Evolutionary conservation across 768 basidiomycete genomes (phyloP).

Genomic region (Lanmaoa pseudosensibilis): DNA sequence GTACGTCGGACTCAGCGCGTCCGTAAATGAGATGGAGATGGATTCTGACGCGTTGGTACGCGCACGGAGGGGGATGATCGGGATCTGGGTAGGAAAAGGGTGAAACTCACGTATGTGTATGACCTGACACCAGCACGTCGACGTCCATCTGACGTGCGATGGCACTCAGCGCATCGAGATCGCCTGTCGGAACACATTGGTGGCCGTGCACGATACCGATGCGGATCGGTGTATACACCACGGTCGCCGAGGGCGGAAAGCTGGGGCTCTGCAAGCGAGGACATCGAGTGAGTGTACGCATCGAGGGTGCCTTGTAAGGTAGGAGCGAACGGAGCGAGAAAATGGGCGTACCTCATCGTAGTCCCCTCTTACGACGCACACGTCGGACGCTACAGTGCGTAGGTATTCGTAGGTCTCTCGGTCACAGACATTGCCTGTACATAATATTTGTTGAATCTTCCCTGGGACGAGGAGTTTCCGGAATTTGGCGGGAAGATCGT

Average conservation of each 20-base stretch:
- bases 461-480: conserved; percentile 94
- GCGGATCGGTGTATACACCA: conserved; percentile 80
- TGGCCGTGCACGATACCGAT: conserved; percentile 95
- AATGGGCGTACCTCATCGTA: conserved; percentile 79
- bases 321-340: not conserved
- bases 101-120: conserved; percentile 81
- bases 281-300: conserved; percentile 1
- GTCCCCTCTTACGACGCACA: conserved; percentile 89
- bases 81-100: not conserved
- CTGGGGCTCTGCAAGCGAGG: conserved; percentile 48
- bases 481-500: conserved; percentile 94
- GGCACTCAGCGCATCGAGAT: conserved; percentile 84
- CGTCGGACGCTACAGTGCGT: conserved; percentile 89
- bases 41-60: not conserved
- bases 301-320: not conserved
- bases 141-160: conserved; percentile 97
- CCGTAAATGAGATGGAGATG: not conserved
- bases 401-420: conserved; percentile 97
- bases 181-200: conserved; percentile 89
- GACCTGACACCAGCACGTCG: conserved; percentile 90
- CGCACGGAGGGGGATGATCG: not conserved
- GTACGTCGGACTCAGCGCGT: not conserved
- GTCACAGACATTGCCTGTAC: conserved; percentile 97
- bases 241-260: conserved; percentile 78
- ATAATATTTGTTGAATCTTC: conserved; percentile 97